These are phyloP conservation scores for Pyrenophora seminiperda DNA, from an alignment of 2,329 filamentous ascomycete genomes.

Conservation along the genomic window DNA sequence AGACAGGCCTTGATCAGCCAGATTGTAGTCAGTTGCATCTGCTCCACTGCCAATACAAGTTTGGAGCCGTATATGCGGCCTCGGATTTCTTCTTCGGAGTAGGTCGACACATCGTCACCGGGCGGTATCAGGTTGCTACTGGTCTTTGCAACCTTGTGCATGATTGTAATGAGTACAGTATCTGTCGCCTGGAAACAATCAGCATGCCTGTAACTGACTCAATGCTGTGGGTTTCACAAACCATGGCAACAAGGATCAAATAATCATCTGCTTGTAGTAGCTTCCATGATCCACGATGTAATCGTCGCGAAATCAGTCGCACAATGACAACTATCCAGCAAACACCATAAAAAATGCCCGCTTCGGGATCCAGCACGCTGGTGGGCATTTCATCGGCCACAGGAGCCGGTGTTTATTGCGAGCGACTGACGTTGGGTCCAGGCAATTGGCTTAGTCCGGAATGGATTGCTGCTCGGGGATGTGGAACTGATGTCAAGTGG, in stretches of 20 bases:
- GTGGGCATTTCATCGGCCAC: constrained; percentile 16
- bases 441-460: background rate
- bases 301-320: constrained; percentile 35
- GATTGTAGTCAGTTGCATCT: constrained; percentile 57
- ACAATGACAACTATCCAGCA: constrained; percentile 43
- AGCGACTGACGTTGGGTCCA: background rate
- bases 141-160: constrained; percentile 40
- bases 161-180: constrained; percentile 41
- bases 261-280: constrained; percentile 44
- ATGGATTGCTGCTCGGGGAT: constrained; percentile 1
- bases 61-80: constrained; percentile 59
- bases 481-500: background rate
- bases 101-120: constrained; percentile 36
- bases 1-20: constrained; percentile 62
- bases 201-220: constrained; percentile 3
- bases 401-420: constrained; percentile 11
- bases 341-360: constrained; percentile 40
- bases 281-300: constrained; percentile 42
- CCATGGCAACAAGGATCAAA: constrained; percentile 44
- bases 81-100: constrained; percentile 47
- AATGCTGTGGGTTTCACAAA: constrained; percentile 15
- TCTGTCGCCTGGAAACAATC: constrained; percentile 33
- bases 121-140: constrained; percentile 47
- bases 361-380: constrained; percentile 38
- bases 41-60: constrained; percentile 59